A percentile compares a stretch with the other conserved stretches of the same genome.
Conservation (phyloP, 2,329 filamentous ascomycete genomes). For the Trichoderma lentiforme region DNA sequence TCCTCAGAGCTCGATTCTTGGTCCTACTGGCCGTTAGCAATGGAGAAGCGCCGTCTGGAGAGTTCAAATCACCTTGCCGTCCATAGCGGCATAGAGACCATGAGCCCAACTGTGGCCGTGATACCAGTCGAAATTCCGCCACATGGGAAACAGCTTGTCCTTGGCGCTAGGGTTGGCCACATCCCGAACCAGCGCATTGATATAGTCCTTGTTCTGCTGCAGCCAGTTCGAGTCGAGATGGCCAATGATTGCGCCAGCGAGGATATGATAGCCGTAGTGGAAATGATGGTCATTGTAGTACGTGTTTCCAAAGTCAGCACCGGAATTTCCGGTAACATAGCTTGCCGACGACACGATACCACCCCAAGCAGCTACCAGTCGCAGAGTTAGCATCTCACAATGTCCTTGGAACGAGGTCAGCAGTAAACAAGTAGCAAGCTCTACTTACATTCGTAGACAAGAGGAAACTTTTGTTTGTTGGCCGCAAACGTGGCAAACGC, state of each 20-base stretch:
- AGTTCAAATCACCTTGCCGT: slow-evolving; percentile 59
- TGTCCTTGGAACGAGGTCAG: not conserved
- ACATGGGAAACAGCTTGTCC: slow-evolving; percentile 78
- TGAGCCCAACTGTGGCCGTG: slow-evolving; percentile 94
- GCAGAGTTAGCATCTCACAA: not conserved
- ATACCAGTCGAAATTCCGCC: slow-evolving; percentile 87
- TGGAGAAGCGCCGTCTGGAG: not conserved
- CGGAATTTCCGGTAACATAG: slow-evolving; percentile 65
- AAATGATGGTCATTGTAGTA: slow-evolving; percentile 77
- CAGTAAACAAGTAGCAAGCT: not conserved
- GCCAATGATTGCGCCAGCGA: slow-evolving; percentile 78
- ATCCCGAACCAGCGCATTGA: slow-evolving; percentile 82
- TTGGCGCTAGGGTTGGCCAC: slow-evolving; percentile 68
- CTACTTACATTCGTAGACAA: slow-evolving; percentile 60
- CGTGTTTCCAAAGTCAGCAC: slow-evolving; percentile 85
- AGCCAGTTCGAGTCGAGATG: slow-evolving; percentile 76
- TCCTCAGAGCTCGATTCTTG: slow-evolving; percentile 91
- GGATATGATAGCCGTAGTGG: slow-evolving; percentile 86
- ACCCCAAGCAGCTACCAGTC: slow-evolving; percentile 61
- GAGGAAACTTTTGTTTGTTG: slow-evolving; percentile 65
- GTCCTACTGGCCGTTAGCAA: slow-evolving; percentile 40
- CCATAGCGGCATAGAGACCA: slow-evolving; percentile 64
- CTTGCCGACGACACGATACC: slow-evolving; percentile 75
- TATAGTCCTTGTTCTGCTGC: slow-evolving; percentile 67
- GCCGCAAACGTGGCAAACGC: slow-evolving; percentile 64